phyloP scores from a whole-genome alignment of 1,139 yeast genomes.

The Citeromyces hawaiiensis region DNA sequence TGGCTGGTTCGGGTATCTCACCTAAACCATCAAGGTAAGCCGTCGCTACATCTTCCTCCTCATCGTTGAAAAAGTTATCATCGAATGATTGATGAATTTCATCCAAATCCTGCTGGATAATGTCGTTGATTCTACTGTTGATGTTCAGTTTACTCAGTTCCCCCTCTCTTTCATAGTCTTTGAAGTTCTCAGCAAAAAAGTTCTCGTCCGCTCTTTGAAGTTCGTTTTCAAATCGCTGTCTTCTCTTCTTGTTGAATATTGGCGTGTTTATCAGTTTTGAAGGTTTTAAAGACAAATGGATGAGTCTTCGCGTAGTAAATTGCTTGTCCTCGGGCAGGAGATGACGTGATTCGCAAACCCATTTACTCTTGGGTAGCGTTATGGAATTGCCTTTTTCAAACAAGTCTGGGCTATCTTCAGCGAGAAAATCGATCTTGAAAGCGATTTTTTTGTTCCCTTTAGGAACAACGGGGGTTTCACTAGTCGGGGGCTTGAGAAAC shows the following conservation, averaged over 20 bases:
- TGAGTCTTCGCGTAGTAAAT: conserved; percentile 33
- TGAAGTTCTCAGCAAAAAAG: conserved; percentile 36
- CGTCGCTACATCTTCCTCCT: conserved; percentile 4
- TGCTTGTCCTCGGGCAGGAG: conserved; percentile 37
- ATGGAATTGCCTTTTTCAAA: conserved; percentile 20
- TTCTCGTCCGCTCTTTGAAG: conserved; percentile 30
- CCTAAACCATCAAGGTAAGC: conserved; percentile 3
- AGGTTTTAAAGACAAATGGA: conserved; percentile 30
- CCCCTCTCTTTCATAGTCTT: conserved; percentile 14
- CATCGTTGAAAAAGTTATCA: conserved; percentile 5
- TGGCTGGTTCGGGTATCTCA: conserved; percentile 1
- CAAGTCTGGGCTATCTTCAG: conserved; percentile 23
- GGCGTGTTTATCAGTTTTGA: conserved; percentile 13
- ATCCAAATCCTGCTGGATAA: conserved; percentile 5
- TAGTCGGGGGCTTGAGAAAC: conserved; percentile 3
- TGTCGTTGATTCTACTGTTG: conserved; percentile 4
- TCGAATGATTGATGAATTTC: conserved; percentile 9
- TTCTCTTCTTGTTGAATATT: conserved; percentile 14
- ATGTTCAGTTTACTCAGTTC: neutral
- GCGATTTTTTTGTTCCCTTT: conserved; percentile 9
- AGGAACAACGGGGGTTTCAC: neutral
- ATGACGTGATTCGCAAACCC: conserved; percentile 11
- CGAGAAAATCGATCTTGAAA: conserved; percentile 18
- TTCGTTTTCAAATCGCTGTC: conserved; percentile 11
- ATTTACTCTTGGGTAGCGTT: conserved; percentile 14